Conservation (phyloP, 768 basidiomycete genomes). For the Rhodotorula sphaerocarpa region DNA sequence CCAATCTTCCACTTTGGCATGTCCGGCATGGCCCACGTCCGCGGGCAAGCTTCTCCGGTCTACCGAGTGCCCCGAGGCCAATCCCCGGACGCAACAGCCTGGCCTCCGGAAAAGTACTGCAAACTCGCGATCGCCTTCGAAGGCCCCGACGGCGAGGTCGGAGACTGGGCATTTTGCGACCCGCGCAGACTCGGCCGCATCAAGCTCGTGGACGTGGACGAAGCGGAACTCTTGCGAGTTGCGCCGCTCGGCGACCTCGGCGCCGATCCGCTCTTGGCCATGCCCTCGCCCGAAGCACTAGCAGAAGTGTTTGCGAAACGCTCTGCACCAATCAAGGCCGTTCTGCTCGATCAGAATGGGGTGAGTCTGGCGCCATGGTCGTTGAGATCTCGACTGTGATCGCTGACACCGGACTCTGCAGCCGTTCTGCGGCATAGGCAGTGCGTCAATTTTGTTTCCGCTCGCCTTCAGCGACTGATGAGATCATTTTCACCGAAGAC, state of each 20-base stretch:
- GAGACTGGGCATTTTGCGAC: conserved; percentile 39
- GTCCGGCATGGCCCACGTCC: conserved; percentile 26
- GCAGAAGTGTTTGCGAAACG: conserved; percentile 15
- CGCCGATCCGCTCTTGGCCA: conserved; percentile 33
- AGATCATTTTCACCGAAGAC: too few relatives aligned
- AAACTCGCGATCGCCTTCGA: conserved; percentile 30
- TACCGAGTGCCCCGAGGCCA: conserved; percentile 32
- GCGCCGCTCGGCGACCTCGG: conserved; percentile 34
- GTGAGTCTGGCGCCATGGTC: not conserved
- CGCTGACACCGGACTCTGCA: not conserved
- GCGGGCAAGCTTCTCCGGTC: conserved; percentile 25
- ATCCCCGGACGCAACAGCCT: conserved; percentile 14
- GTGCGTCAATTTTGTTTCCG: not conserved
- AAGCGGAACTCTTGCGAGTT: conserved; percentile 12
- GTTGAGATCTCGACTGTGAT: too few relatives aligned
- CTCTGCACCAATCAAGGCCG: conserved; percentile 40
- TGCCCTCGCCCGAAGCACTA: conserved; percentile 33
- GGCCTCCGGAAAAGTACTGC: conserved; percentile 37
- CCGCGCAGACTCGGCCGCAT: conserved; percentile 36
- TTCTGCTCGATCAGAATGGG: conserved; percentile 40
- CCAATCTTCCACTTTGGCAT: conserved; percentile 37
- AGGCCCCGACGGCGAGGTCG: not conserved
- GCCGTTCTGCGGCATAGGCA: conserved; percentile 21
- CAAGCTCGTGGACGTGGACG: conserved; percentile 29
- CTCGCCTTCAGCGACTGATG: too few relatives aligned